Evolutionary conservation across 192 early-diverging fungal genomes (phyloP).

Genomic region (Gryganskiella cystojenkinii): DNA sequence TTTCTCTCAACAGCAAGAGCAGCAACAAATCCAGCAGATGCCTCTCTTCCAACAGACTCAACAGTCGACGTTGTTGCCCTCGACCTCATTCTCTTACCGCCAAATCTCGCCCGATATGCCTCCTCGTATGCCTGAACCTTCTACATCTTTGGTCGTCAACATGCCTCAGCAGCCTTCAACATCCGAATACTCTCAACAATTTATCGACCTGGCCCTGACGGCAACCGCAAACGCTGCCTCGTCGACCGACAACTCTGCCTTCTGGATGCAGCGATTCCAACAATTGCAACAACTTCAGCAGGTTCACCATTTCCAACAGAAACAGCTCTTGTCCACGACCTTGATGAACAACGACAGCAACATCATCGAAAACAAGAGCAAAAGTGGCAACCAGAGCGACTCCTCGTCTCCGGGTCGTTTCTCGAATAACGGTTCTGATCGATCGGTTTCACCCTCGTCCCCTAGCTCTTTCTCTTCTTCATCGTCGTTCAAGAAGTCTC

Average conservation of each 20-base stretch:
- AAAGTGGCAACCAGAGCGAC: background rate
- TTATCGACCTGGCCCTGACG: constrained; percentile 1
- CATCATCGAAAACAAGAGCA: background rate
- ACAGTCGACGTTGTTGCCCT: constrained; percentile 29
- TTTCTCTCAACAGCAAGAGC: constrained; percentile 1
- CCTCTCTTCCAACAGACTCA: constrained; percentile 2
- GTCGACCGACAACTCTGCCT: background rate
- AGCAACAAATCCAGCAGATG: constrained; percentile 12
- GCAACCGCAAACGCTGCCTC: constrained; percentile 14
- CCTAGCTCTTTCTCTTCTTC: constrained; percentile 2
- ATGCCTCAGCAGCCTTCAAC: background rate
- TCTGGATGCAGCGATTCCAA: constrained; percentile 48
- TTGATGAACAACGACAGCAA: constrained; percentile 6
- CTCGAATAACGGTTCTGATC: constrained; percentile 1
- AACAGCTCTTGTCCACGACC: constrained; percentile 25
- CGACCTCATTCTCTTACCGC: constrained; percentile 37
- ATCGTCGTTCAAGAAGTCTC: constrained; percentile 1
- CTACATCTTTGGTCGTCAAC: background rate
- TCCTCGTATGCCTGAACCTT: constrained; percentile 27
- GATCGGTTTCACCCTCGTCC: constrained; percentile 13
- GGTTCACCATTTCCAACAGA: constrained; percentile 31
- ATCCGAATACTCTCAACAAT: constrained; percentile 1
- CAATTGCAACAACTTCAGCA: constrained; percentile 42
- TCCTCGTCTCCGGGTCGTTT: background rate
- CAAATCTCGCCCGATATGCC: constrained; percentile 48